Evolutionary conservation across 2,329 filamentous ascomycete genomes (phyloP), one percentile per base, ranked within the genome.

Genomic region (Diaporthe aspalathi): DNA sequence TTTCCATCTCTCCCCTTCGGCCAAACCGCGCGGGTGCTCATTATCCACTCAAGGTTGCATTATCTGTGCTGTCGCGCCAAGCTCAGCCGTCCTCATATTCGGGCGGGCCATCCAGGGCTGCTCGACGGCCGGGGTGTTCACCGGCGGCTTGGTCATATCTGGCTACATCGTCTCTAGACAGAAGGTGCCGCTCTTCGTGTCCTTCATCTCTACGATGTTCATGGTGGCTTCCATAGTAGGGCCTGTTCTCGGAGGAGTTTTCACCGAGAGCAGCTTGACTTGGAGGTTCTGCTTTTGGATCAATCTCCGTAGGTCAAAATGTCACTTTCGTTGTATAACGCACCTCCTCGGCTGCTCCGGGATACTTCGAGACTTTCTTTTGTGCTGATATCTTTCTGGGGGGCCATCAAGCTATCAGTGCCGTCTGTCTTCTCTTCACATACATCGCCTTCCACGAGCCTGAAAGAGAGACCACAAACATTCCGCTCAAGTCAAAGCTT

Each of bases 201-300:
- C 68, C 1, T 38, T 70, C 22, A 43, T 70, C 17, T 65, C 63
- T 3, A 66, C 54, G 8, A 56, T 70, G 32, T 67, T 56, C 17
- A 67, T 66, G 17, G 62, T 67, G 22, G 68, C 68, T n/a, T 65
- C 60, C n/a, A 70, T 70, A 66, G 52, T 67, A 11, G 68, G 68
- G 6, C 63, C 60, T 22, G 66, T 66, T 14, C 32, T 70, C 9
- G 68, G 68, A 7, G 68, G 68, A 1, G 52, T 57, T 17, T 67
- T 70, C 32, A 70, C 62, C 2, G 68, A 70, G 17, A 67, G 60
- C 43, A 68, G 63, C 9, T 52, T 70, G 60, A 70, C 68, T 2
- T 70, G 68, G 68, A 47, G 68, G 20, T 70, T 70, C 16, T 70
- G 68, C 22, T 70, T 70, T n/a, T 71, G 68, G 68, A 70, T 67